Evolutionary conservation across 495 filamentous ascomycete species (phyloP), one percentile per base, ranked within the genome.

Genomic region (Penicillium daleae): DNA sequence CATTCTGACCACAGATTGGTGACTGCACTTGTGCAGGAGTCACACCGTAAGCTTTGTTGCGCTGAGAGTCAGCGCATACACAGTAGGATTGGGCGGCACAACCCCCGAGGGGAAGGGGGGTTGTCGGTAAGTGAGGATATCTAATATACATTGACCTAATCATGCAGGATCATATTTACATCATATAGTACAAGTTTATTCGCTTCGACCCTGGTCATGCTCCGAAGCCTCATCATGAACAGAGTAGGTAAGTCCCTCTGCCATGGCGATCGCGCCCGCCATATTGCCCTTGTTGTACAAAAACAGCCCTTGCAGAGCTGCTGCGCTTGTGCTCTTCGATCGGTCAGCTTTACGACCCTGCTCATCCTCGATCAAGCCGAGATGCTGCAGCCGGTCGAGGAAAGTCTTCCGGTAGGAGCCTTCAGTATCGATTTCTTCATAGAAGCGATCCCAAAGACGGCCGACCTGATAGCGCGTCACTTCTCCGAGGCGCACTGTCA

Each of bases 401-500:
- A 87, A 87, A 9, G 69, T 64, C 56, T 74, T 71, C 57, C 80
- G 84, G 48, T 77, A 63, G 6, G 61, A 56, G 9, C 86, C 87
- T 53, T 87, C 82, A 13, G 71, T 56, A 66, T 96, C 92, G n/a
- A 91, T 74, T 37, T 92, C 90, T 4, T 89, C 89, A 63, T 97
- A 99, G 75, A 98, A 99, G 31, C 95, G 86, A 73, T 93, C 89
- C 95, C 95, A 99, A 77, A 99, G 89, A 73, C 89, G 80, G 7
- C 77, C 86, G 17, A 94, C 92, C 73, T 97, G 94, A 71, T 90
- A 91, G 55, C 85, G 82, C 37, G 90, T 92, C 21, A 93, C 92
- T 71, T 95, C 90, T 15, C 93, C 96, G 48, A 99, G 87, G 40
- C 90, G 86, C 4, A 96, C 88, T 46, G 89, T 94, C 88, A 98